These are phyloP conservation scores for Diaporthe destruens DNA, from an alignment of 2,329 filamentous ascomycete species.

Conservation along the genomic window DNA sequence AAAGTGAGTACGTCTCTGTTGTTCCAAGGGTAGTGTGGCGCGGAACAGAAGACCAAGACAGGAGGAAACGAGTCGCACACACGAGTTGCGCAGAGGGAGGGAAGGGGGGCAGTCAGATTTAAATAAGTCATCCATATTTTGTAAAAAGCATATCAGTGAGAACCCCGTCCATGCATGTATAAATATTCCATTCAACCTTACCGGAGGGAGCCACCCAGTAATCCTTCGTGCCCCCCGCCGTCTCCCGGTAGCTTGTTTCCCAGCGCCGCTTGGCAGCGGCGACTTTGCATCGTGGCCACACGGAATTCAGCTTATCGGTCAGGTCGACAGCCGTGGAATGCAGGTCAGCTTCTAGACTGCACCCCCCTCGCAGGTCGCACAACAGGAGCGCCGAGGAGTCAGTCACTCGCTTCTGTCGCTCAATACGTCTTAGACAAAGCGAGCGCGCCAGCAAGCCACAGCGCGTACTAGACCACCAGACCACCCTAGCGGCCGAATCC, in stretches of 20 bases:
- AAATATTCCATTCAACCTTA: slow-evolving; percentile 5
- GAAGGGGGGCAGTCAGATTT: not conserved
- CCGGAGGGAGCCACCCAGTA: slow-evolving; percentile 5
- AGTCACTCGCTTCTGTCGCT: not conserved
- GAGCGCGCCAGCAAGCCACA: slow-evolving; percentile 24
- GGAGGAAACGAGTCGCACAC: not conserved
- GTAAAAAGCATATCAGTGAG: not conserved
- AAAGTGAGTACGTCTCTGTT: not conserved
- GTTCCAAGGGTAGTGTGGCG: not conserved
- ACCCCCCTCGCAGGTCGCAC: not conserved
- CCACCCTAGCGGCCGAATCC: slow-evolving; percentile 3
- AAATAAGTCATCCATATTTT: not conserved
- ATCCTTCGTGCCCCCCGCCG: not conserved
- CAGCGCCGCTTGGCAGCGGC: slow-evolving; percentile 24
- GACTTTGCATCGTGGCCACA: slow-evolving; percentile 20
- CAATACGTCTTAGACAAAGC: slow-evolving; percentile 22
- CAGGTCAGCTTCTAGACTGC: slow-evolving; percentile 32
- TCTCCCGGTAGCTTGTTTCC: slow-evolving; percentile 6
- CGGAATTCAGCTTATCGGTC: slow-evolving; percentile 16
- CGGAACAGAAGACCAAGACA: not conserved
- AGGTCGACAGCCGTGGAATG: not conserved
- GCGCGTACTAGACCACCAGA: not conserved
- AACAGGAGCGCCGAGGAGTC: not conserved
- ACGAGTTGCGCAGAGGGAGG: not conserved
- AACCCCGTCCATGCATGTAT: not conserved